Evolutionary conservation across 2,329 filamentous ascomycete genomes (phyloP), one percentile per base, ranked within the genome.

Genomic region (Penicillium sp.): DNA sequence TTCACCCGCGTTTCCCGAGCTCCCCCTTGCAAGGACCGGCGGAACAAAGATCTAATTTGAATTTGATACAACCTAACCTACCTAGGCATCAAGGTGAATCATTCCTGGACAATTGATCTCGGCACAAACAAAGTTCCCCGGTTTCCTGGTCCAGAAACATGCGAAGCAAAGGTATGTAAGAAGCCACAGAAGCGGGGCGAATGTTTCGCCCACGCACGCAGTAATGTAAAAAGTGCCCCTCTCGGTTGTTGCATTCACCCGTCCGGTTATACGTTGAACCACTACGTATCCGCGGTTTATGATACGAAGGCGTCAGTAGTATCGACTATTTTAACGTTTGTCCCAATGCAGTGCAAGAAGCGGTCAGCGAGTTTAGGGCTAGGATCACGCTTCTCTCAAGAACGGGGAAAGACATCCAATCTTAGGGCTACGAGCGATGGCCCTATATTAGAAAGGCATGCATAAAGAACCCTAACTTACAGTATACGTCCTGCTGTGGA

Each of bases 111-210:
- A 22, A 2, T 22, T 22, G 9, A 22, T 41, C 11, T 22, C 19
- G 35, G 35, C 19, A 41, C n/a, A 22, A 41, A 41, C 3, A 41
- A 14, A 41, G 39, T 22, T 41, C 9, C 39, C 19, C 19, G 11
- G 19, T 22, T 13, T 22, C 39, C 19, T 41, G 39, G 19, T 5
- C 39, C 19, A 22, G 22, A n/a, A 11, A 2, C 19, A 13, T 41
- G 24, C 26, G 16, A 44, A 52, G 37, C 51, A 43, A 53, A 47
- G 16, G 41, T 29, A 31, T 35, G 22, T 31, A 14, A 21, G 13
- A 47, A 46, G 35, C 43, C 41, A 39, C 46, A 46, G 33, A 43
- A 55, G 61, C 61, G 62, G 58, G 60, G 58, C 60, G 3, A 22
- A 21, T 24, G 29, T 49, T 27, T 49, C 43, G 27, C 24, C 41